Evolutionary conservation across 1,139 yeast species (phyloP), one percentile per base, ranked within the genome.

Genomic region (Kodamaea sp.): DNA sequence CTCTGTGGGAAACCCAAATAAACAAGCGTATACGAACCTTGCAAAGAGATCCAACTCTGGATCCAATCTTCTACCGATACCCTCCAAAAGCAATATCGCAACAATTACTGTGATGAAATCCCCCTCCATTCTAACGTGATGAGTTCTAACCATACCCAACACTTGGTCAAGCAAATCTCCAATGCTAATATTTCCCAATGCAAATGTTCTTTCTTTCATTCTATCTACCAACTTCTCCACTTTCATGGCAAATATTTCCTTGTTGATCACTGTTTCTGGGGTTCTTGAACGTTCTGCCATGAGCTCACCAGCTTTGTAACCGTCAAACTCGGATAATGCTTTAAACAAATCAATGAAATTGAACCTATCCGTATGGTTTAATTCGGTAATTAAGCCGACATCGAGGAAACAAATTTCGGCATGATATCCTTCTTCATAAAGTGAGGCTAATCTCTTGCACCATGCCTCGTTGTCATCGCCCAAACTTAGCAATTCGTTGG

Each of bases 111-210:
- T 88, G 29, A 92, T 83, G 53, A 92, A 92, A 57, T 92, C 98
- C 6, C 96, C 95, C 53, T 92, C 99, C 96, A 94, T 86, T 54
- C 97, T 74, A 14, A 92, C 98, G 58, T 94, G 99, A 57, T 92
- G 98, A 12, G 71, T 69, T 39, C 97, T 73, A 12, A 94, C 97
- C 97, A 92, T 89, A 2, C 81, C 70, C 41, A 92, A 70, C 68
- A 92, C 92, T 53, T 81, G 85, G 47, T 89, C 94, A 39, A 92
- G 67, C 41, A 94, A 69, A 54, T 90, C 97, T 3, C 97, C 97
- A 43, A 92, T 85, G 31, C 94, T 84, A 15, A 94, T 84, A 35
- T 88, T 85, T 0, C 98, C 98, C 36, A 92, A 66, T 0, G 97
- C 88, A 56, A 92, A 92, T 0, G 98, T 90, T 38, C 96, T 71